A percentile compares a stretch with the other conserved stretches of the same genome.
These are phyloP conservation scores for Butyriboletus loyo DNA, from an alignment of 768 basidiomycete species.

Conservation along the genomic window DNA sequence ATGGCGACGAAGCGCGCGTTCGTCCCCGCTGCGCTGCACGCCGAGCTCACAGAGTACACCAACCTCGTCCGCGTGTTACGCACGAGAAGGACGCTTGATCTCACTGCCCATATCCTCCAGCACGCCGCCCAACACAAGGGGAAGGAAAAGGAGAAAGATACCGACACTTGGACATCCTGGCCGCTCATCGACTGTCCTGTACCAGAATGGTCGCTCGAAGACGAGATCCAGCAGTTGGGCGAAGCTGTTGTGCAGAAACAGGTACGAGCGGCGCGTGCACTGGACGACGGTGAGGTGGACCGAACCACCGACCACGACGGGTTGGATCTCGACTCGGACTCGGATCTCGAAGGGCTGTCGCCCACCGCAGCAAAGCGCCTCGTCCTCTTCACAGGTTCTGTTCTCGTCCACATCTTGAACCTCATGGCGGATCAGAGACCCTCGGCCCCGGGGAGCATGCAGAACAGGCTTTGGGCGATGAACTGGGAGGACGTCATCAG, in stretches of 20 bases:
- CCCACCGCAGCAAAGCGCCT: constrained; percentile 36
- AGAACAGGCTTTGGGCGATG: constrained; percentile 60
- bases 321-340: constrained; percentile 23
- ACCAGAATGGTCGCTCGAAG: constrained; percentile 69
- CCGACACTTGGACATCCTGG: constrained; percentile 73
- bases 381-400: constrained; percentile 40
- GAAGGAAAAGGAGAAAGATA: constrained; percentile 3
- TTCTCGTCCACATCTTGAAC: constrained; percentile 52
- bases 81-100: constrained; percentile 53
- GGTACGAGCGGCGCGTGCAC: neutral
- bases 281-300: constrained; percentile 12
- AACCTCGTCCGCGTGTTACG: constrained; percentile 64
- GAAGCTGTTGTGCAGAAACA: constrained; percentile 32
- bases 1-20: constrained; percentile 27
- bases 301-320: constrained; percentile 18
- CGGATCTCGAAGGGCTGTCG: constrained; percentile 30
- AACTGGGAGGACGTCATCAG: constrained; percentile 64
- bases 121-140: constrained; percentile 13
- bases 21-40: constrained; percentile 55
- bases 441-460: constrained; percentile 53
- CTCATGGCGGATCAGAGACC: constrained; percentile 56
- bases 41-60: constrained; percentile 65
- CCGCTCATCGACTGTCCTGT: constrained; percentile 66
- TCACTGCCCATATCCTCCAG: constrained; percentile 48
- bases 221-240: constrained; percentile 58